A percentile compares a stretch with the other conserved stretches of the same genome.
phyloP scores from a whole-genome alignment of 2,329 filamentous ascomycete genomes.

The Venturia effusa region DNA sequence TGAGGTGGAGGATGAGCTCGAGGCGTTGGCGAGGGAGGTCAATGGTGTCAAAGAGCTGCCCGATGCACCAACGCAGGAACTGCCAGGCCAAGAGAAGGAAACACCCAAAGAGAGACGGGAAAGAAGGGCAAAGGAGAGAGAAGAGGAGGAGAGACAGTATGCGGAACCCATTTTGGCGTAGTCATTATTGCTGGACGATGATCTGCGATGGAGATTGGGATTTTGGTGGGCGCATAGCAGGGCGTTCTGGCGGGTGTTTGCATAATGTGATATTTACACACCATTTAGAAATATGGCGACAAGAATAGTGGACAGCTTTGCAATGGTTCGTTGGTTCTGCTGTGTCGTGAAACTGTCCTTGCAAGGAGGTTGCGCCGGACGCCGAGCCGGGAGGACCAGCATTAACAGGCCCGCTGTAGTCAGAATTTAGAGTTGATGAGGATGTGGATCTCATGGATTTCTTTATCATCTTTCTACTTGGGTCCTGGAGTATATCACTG shows the following conservation, averaged over 20 bases:
- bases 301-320: no score
- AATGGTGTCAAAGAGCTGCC: slow-evolving; percentile 23
- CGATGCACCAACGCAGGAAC: slow-evolving; percentile 26
- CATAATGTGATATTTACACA: neutral
- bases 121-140: slow-evolving; percentile 21
- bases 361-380: no score
- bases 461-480: no score
- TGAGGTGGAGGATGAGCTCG: slow-evolving; percentile 92
- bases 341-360: no score
- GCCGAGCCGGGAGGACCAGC: no score
- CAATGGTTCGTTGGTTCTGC: no score
- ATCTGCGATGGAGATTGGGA: neutral
- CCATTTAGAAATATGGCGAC: neutral
- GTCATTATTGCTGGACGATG: neutral
- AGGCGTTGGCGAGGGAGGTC: slow-evolving; percentile 61
- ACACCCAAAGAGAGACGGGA: slow-evolving; percentile 21
- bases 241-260: neutral
- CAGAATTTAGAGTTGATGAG: no score
- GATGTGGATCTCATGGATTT: no score
- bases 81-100: slow-evolving; percentile 18
- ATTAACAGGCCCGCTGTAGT: no score
- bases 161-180: slow-evolving; percentile 26
- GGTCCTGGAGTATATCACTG: no score
- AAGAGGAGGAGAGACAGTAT: slow-evolving; percentile 18
- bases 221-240: neutral